Conservation (phyloP, 129 eudicot genomes). For the Lonicera japonica region DNA sequence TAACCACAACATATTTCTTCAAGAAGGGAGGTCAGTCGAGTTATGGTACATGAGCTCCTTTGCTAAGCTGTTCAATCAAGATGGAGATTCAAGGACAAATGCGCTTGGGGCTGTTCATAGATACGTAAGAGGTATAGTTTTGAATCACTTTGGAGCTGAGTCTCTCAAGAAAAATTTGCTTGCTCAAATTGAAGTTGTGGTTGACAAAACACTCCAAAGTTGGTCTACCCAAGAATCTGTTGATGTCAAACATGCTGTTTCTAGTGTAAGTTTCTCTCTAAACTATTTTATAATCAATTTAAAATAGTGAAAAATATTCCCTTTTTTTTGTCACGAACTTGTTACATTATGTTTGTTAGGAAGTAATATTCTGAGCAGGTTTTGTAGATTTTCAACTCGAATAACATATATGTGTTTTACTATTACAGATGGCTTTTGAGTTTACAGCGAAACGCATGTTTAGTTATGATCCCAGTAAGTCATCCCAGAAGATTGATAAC, state of each 20-base stretch:
- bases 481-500: background rate
- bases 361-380: no score
- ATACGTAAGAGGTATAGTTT: background rate
- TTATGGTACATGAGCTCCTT: background rate
- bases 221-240: background rate
- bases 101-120: background rate
- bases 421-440: background rate
- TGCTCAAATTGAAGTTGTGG: background rate
- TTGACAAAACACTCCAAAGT: background rate
- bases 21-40: background rate
- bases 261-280: background rate
- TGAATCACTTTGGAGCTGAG: background rate
- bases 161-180: background rate
- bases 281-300: no score
- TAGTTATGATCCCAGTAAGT: background rate
- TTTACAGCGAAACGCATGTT: background rate
- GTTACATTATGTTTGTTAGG: no score
- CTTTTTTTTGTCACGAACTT: no score
- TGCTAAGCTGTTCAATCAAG: background rate
- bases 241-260: background rate
- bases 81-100: background rate
- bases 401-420: no score
- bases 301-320: no score
- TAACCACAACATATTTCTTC: constrained; percentile 1
- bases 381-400: no score